Evolutionary conservation across 805 yeast genomes (phyloP), one percentile per base, ranked within the genome.

Genomic region (Candida ulmi): DNA sequence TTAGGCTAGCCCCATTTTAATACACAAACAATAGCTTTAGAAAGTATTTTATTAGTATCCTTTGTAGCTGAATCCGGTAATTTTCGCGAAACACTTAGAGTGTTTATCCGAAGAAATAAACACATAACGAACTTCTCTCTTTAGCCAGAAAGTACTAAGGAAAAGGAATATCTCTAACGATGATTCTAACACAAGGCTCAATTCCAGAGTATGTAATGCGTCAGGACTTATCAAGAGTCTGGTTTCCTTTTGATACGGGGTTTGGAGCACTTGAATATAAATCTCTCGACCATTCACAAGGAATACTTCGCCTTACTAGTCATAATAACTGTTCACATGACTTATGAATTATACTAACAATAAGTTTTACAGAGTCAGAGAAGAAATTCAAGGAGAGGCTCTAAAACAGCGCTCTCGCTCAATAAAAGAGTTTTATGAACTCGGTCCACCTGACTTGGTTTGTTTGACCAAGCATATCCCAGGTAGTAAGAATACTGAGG

Each of bases 361-460:
- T n/a, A n/a, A n/a, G n/a, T n/a, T n/a, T n/a, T n/a, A 8, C 40
- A 68, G 79, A 57, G 80, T 75, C 21, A 64, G 65, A 37, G 93
- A 85, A 53, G 75, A 73, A 50, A 65, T 68, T 50, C 57, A 74
- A 37, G 83, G 83, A 1, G 65, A 72, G 17, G 78, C 88, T 11
- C 55, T 83, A 33, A 72, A 73, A 38, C 88, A 81, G 54, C 68
- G 95, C 50, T 74, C 83, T 3, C 60, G 74, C 28, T 72, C 83
- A 47, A 61, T 84, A 34, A 71, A 71, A 35, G 65, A 74, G 30
- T 77, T 83, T 44, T 66, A 61, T 39, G 90, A 83, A 45, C 59
- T 85, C 41, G 95, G 95, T 0, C 86, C 88, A 2, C 83, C 88
- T 3, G 95, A 85, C 57, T 63, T 84, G 42, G 78, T 80, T 7